Evolutionary conservation across 192 early-diverging fungal genomes (phyloP), one percentile per base, ranked within the genome.

Genomic region (Linnemannia elongata): DNA sequence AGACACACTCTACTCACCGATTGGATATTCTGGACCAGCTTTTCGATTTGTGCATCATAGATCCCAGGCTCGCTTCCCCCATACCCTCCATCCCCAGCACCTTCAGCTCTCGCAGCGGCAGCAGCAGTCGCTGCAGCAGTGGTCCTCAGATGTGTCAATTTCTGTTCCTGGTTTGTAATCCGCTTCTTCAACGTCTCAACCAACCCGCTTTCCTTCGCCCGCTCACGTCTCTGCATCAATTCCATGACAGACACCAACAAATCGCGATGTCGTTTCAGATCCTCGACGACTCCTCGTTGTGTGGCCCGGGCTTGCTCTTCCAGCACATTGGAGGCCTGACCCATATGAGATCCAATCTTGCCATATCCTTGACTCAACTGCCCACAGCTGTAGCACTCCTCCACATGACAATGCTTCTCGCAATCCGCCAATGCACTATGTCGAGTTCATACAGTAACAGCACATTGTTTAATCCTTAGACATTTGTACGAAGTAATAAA

Each of bases 211-310:
- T 84, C 63, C 39, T 89, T 69, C 6, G 75, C 76, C 10, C 87
- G 80, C 44, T 94, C 91, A 36, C 86, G 88, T n/a, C 94, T 86
- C 8, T 93, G 92, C 39, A 93, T 42, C 39, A 93, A 42, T 68
- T 92, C 89, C 74, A 81, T 89, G 60, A 92, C 87, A 24, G 93
- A 92, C 2, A 92, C 89, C 13, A 95, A 80, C 3, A 95, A 52
- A 85, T 95, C 94, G 18, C 94, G 89, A 60, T 93, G 91, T 17
- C 90, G 85, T 72, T 94, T 95, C 52, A 95, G 79, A 88, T 91
- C 92, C 57, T 95, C 94, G 12, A 94, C 80, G n/a, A 94, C 83
- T 6, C 88, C 90, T 69, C 92, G 92, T 30, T 90, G 88, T 15
- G 82, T 80, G n/a, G 90, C 80, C 41, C 49, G 79, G 17, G 83